Evolutionary conservation across 371 early-diverging fungal species (phyloP).

Genomic region (Dinochytrium kinnereticum): DNA sequence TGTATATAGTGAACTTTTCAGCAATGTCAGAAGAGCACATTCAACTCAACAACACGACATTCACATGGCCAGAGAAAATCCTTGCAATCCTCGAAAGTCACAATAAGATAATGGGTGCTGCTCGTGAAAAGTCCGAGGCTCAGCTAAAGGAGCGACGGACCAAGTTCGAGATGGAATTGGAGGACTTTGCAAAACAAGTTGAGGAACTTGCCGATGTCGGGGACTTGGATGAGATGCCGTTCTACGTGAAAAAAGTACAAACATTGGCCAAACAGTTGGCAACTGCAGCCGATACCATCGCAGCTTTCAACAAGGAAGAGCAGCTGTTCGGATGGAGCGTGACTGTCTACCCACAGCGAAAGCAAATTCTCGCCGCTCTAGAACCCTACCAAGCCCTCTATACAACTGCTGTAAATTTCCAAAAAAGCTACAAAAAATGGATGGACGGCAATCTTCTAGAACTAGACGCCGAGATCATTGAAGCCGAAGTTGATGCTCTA

Average conservation of each 20-base stretch:
- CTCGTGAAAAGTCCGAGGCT: conserved; percentile 54
- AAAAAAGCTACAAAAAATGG: conserved; percentile 62
- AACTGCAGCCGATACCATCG: conserved; percentile 57
- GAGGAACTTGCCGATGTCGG: conserved; percentile 62
- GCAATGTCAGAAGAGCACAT: conserved; percentile 57
- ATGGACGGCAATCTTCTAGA: conserved; percentile 65
- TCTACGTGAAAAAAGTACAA: conserved; percentile 66
- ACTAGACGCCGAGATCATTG: conserved; percentile 61
- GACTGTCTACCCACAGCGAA: conserved; percentile 62
- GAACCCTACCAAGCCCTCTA: conserved; percentile 65
- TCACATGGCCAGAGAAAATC: conserved; percentile 62
- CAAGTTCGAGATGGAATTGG: conserved; percentile 58
- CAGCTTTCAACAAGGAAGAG: conserved; percentile 65
- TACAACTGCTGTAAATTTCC: conserved; percentile 60
- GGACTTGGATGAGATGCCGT: conserved; percentile 67
- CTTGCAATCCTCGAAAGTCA: conserved; percentile 54
- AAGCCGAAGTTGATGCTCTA: conserved; percentile 54
- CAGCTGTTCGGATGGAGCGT: conserved; percentile 58
- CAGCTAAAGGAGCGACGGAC: conserved; percentile 52
- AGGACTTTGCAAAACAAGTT: conserved; percentile 59
- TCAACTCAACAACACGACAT: conserved; percentile 57
- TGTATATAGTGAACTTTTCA: conserved; percentile 59
- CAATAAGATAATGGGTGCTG: conserved; percentile 54
- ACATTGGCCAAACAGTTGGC: conserved; percentile 58
- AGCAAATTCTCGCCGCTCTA: conserved; percentile 54